Evolutionary conservation across 2,329 filamentous ascomycete species (phyloP), one percentile per base, ranked within the genome.

Genomic region (Neonectria magnoliae): DNA sequence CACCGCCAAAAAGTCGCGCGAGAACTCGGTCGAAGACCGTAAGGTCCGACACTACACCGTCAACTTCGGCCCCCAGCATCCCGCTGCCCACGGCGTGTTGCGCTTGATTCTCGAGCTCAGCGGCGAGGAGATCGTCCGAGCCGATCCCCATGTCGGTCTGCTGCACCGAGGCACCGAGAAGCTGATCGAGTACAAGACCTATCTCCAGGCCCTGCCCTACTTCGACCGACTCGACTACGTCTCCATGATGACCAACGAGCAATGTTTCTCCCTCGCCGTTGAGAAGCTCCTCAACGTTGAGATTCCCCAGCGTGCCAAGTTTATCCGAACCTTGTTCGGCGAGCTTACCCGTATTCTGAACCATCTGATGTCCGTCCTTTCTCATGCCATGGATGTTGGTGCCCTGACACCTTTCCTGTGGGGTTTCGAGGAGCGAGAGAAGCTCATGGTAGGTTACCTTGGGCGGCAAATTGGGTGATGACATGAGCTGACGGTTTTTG

Each of bases 201-300:
- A 99, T 79, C 88, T 98, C 77, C 96, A 99, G 86, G 96, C 96
- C 62, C 86, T 99, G 78, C 96, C 96, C 61, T 99, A 99, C 86
- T 99, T 99, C 80, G 96, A 99, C 83, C 93, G 96, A 74, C 87
- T 99, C 80, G 96, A 99, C 83, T 99, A 99, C 81, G 94, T 98
- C 74, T 98, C 94, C 76, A 99, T 99, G 97, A 99, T 99, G 96
- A 99, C 96, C 76, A 99, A 99, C 82, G 96, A 99, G 87, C 96
- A 99, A 83, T 97, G 94, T 78, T 99, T 93, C 82, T 90, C 94
- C 41, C 87, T 99, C 71, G 96, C 94, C 20, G 95, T 98, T 60
- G 96, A 99, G 88, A 99, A 99, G 87, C 87, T 99, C 66, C 86
- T 99, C 76, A 99, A 99, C 81, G 86, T 99, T 71, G 97, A 99